Conservation (phyloP, 2,329 filamentous ascomycete genomes). For the Ophiostoma ulmi region DNA sequence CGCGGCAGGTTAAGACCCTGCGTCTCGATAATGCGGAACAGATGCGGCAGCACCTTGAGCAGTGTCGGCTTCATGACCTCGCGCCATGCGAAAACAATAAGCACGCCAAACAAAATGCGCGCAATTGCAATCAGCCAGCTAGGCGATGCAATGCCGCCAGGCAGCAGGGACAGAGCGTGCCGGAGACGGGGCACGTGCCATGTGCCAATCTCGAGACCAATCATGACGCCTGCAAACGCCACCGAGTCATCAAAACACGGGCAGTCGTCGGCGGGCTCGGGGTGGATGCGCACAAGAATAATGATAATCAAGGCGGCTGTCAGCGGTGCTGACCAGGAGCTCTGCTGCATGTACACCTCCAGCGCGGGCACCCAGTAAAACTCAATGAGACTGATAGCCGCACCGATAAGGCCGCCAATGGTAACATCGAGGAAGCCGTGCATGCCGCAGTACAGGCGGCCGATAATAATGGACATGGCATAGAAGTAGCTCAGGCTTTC, state of each 20-base stretch:
- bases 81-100: conserved; percentile 83
- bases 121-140: conserved; percentile 59
- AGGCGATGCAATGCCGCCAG: conserved; percentile 61
- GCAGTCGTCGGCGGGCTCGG: conserved; percentile 93
- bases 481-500: conserved; percentile 76
- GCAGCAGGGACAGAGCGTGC: conserved; percentile 43
- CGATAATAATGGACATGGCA: conserved; percentile 80
- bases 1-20: conserved; percentile 75
- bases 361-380: conserved; percentile 58
- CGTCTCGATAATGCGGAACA: conserved; percentile 81
- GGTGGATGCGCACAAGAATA: conserved; percentile 78
- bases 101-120: conserved; percentile 72
- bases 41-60: conserved; percentile 70
- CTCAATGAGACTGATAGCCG: conserved; percentile 55
- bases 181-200: conserved; percentile 70
- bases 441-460: conserved; percentile 96
- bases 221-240: conserved; percentile 82
- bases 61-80: conserved; percentile 81
- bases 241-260: conserved; percentile 97
- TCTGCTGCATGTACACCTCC: conserved; percentile 65
- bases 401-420: conserved; percentile 72
- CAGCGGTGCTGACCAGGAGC: conserved; percentile 59
- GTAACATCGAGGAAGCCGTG: conserved; percentile 93
- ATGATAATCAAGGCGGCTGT: conserved; percentile 63
- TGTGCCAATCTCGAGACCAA: conserved; percentile 74